Evolutionary conservation across 345 rosid species (phyloP).

Genomic region (Eucalyptus viminalis): DNA sequence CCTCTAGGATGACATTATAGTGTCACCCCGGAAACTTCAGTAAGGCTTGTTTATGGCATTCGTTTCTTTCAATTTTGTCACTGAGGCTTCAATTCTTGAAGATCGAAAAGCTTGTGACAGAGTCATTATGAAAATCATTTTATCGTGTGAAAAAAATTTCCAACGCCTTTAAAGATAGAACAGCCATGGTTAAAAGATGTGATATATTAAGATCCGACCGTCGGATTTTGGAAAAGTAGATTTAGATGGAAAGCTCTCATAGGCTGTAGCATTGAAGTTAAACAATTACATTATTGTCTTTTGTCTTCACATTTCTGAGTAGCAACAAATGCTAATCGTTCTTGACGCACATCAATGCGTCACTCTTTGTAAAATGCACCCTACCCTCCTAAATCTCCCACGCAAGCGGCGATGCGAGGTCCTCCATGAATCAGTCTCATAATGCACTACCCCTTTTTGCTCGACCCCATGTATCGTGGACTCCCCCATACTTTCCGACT

Average conservation of each 20-base stretch:
- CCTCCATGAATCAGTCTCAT: background rate
- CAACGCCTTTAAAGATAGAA: background rate
- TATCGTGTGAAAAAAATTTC: background rate
- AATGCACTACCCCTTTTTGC: background rate
- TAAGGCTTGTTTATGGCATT: background rate
- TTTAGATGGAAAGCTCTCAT: background rate
- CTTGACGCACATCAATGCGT: background rate
- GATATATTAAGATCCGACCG: background rate
- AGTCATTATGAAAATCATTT: background rate
- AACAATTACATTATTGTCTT: background rate
- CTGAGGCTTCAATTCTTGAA: background rate
- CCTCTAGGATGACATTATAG: background rate
- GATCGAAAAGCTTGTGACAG: background rate
- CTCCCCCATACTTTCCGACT: background rate
- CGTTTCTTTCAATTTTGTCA: background rate
- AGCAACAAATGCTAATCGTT: background rate
- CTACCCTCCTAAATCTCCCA: background rate
- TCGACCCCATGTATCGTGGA: background rate
- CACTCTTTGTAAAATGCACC: background rate
- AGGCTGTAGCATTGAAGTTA: background rate
- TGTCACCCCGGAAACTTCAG: background rate
- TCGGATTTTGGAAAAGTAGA: background rate
- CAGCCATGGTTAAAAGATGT: background rate
- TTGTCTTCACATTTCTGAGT: background rate
- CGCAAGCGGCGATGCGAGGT: background rate